phyloP scores from a whole-genome alignment of 257 asterid species.

The Lithospermum erythrorhizon region DNA sequence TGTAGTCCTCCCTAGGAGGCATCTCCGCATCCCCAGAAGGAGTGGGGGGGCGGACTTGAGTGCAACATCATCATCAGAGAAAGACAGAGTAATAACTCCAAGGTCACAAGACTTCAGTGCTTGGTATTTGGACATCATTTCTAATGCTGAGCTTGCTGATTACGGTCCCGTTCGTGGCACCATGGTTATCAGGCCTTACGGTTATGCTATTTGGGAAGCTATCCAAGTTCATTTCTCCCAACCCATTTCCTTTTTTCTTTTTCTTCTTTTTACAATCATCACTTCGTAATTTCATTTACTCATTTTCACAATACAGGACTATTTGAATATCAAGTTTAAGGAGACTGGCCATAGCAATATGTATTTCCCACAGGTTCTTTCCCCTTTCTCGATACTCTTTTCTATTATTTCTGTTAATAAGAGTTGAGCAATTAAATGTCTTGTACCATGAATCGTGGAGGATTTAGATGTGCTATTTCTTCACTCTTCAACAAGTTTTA shows the following conservation, averaged over 20 bases:
- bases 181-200: slow-evolving; percentile 98
- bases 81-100: slow-evolving; percentile 74
- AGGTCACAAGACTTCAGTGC: slow-evolving; percentile 94
- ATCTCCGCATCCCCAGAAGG: slow-evolving; percentile 16
- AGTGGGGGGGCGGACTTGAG: no score
- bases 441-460: no score
- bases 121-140: slow-evolving; percentile 87
- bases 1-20: slow-evolving; percentile 21
- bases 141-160: slow-evolving; percentile 93
- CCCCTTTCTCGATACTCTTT: neutral
- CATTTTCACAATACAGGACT: slow-evolving; percentile 53
- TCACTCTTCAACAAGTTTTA: neutral
- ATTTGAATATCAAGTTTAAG: slow-evolving; percentile 87
- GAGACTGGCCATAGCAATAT: slow-evolving; percentile 98
- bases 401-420: slow-evolving; percentile 1
- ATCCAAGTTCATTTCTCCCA: slow-evolving; percentile 49
- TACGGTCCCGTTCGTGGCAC: slow-evolving; percentile 99
- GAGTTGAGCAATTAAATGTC: no score
- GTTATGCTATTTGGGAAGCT: slow-evolving; percentile 99
- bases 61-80: slow-evolving; percentile 15
- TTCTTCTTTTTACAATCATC: neutral
- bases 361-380: slow-evolving; percentile 89
- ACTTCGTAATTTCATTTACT: slow-evolving; percentile 5
- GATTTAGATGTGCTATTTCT: no score
- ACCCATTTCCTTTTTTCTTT: neutral